Evolutionary conservation across 2,329 filamentous ascomycete genomes (phyloP).

Genomic region (Paraconiothyrium sp.): DNA sequence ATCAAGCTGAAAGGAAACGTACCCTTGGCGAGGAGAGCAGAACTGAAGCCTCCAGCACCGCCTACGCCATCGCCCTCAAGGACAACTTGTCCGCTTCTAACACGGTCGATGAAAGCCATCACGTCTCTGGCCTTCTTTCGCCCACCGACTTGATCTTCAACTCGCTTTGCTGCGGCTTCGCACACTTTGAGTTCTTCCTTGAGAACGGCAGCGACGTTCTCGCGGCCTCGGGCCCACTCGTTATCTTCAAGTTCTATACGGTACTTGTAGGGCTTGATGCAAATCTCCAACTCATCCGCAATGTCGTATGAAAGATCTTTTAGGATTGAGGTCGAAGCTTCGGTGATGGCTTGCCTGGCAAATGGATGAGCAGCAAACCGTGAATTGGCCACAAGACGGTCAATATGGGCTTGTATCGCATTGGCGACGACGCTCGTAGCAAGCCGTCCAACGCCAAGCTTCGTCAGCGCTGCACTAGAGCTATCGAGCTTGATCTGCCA

Average conservation of each 20-base stretch:
- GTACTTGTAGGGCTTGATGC: conserved; percentile 98
- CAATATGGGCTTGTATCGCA: conserved; percentile 85
- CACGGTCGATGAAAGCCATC: conserved; percentile 88
- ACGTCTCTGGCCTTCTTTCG: conserved; percentile 89
- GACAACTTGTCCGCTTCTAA: conserved; percentile 83
- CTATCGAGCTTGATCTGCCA: conserved; percentile 96
- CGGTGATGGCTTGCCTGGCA: conserved; percentile 89
- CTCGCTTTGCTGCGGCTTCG: conserved; percentile 76
- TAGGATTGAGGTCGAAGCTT: conserved; percentile 87
- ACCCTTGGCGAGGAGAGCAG: conserved; percentile 85
- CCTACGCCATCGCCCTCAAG: conserved; percentile 84
- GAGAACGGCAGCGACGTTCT: conserved; percentile 82
- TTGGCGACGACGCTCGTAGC: conserved; percentile 91
- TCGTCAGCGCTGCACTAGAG: conserved; percentile 88
- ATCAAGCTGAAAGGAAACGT: conserved; percentile 38
- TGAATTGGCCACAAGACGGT: conserved; percentile 78
- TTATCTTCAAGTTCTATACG: conserved; percentile 93
- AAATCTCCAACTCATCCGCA: conserved; percentile 97
- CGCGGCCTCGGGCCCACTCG: conserved; percentile 87
- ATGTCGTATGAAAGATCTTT: conserved; percentile 97
- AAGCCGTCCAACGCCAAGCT: conserved; percentile 89
- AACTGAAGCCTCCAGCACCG: conserved; percentile 93
- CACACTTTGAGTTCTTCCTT: conserved; percentile 88
- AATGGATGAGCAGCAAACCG: conserved; percentile 92
- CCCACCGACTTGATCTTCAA: conserved; percentile 82